These are phyloP conservation scores for Fusarium sp. DNA, from an alignment of 2,329 filamentous ascomycete genomes.

Conservation along the genomic window DNA sequence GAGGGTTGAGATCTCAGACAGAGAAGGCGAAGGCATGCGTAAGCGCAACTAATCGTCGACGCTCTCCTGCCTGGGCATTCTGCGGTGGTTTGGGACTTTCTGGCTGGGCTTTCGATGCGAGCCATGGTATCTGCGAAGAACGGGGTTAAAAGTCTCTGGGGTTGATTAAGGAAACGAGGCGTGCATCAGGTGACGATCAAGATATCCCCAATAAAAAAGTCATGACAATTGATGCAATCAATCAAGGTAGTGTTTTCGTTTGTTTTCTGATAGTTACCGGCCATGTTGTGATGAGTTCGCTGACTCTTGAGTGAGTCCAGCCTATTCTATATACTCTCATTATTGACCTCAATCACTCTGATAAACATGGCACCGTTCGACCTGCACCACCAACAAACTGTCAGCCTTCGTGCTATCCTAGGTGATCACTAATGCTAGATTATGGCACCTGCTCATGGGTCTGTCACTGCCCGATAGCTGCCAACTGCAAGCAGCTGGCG, in stretches of 20 bases:
- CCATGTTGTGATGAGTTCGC: neutral
- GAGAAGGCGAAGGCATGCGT: too few species aligned
- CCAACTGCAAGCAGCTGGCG: neutral
- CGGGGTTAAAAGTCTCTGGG: neutral
- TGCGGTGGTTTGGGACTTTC: too few species aligned
- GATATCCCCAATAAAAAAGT: neutral
- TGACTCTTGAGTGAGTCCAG: rapidly evolving
- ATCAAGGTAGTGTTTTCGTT: neutral
- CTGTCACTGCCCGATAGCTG: neutral
- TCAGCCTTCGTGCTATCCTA: neutral
- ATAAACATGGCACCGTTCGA: neutral
- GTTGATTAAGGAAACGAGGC: neutral
- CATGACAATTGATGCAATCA: rapidly evolving
- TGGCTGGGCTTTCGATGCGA: too few species aligned
- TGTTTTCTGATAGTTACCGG: too few species aligned
- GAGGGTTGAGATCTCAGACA: too few species aligned
- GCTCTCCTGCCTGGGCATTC: too few species aligned
- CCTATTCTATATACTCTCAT: rapidly evolving
- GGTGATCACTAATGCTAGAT: neutral
- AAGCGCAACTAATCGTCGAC: too few species aligned
- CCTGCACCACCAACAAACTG: neutral
- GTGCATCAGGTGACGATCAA: neutral
- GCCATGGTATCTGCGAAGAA: rapidly evolving
- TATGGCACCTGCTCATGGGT: neutral
- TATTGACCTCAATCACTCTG: neutral